These are phyloP conservation scores for Lepidium didymum DNA, from an alignment of 345 rosid genomes.

Conservation along the genomic window DNA sequence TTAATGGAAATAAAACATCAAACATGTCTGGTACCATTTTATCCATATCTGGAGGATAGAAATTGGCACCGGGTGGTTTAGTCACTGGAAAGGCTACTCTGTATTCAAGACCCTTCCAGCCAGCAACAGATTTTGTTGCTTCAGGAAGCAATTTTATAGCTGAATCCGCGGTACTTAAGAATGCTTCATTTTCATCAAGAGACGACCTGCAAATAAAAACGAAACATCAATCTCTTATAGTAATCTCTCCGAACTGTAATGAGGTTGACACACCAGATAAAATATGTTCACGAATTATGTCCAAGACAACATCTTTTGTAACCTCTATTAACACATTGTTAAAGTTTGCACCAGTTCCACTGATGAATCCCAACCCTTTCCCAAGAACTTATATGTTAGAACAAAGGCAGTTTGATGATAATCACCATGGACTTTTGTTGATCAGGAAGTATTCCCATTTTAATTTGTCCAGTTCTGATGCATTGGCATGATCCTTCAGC, in stretches of 20 bases:
- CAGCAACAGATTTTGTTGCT: conserved; percentile 53
- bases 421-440: conserved; percentile 89
- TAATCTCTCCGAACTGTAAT: not conserved
- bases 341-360: not conserved
- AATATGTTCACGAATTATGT: not conserved
- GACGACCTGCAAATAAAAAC: conserved; percentile 53
- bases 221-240: conserved; percentile 5
- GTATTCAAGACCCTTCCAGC: conserved; percentile 93
- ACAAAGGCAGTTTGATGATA: conserved; percentile 5
- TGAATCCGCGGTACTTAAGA: conserved; percentile 84
- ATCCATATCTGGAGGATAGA: conserved; percentile 96
- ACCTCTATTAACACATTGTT: not conserved
- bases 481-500: conserved; percentile 64
- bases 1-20: not conserved
- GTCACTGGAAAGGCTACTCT: conserved; percentile 70
- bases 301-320: not conserved
- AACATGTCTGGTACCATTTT: conserved; percentile 47
- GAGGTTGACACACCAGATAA: not conserved
- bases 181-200: conserved; percentile 86
- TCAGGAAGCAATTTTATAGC: conserved; percentile 63
- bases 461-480: conserved; percentile 54
- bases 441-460: conserved; percentile 76
- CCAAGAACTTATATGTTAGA: not conserved
- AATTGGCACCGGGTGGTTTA: conserved; percentile 90
- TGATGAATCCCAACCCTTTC: not conserved